phyloP scores from a whole-genome alignment of 768 basidiomycete species.

The Serpula lacrymans region DNA sequence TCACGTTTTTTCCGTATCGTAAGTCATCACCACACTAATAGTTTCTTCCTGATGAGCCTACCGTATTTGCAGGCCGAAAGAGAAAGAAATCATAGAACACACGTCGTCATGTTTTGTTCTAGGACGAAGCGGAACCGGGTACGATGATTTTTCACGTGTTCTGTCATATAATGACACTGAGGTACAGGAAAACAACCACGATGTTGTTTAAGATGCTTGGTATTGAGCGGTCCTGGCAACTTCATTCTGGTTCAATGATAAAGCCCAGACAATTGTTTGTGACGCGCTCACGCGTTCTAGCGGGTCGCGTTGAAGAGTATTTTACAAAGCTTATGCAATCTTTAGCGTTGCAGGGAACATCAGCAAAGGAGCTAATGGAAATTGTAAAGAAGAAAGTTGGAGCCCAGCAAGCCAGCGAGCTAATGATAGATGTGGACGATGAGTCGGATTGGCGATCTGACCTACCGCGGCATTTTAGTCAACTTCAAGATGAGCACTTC shows the following conservation, averaged over 20 bases:
- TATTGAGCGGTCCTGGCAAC: conserved; percentile 54
- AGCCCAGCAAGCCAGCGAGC: conserved; percentile 11
- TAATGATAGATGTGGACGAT: conserved; percentile 40
- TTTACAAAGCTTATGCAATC: conserved; percentile 51
- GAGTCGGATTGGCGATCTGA: conserved; percentile 37
- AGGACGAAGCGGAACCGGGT: conserved; percentile 76
- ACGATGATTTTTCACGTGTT: conserved; percentile 5
- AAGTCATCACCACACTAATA: conserved; percentile 9
- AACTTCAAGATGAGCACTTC: conserved; percentile 57
- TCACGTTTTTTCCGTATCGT: conserved; percentile 31
- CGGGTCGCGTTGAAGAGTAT: conserved; percentile 65
- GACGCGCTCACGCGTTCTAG: conserved; percentile 64
- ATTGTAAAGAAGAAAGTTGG: conserved; percentile 10
- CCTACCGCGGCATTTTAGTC: conserved; percentile 52
- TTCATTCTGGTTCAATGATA: conserved; percentile 28
- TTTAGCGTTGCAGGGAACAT: conserved; percentile 31
- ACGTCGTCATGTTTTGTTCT: conserved; percentile 60
- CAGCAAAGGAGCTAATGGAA: conserved; percentile 36
- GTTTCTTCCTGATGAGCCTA: too few species aligned
- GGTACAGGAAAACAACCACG: conserved; percentile 66
- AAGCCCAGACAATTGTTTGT: conserved; percentile 70
- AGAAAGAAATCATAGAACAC: conserved; percentile 58
- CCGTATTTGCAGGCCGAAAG: conserved; percentile 32
- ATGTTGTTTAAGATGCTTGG: conserved; percentile 76
- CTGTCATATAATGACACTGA: background rate